These are phyloP conservation scores for Terfezia claveryi DNA, from an alignment of 495 filamentous ascomycete species.

Conservation along the genomic window DNA sequence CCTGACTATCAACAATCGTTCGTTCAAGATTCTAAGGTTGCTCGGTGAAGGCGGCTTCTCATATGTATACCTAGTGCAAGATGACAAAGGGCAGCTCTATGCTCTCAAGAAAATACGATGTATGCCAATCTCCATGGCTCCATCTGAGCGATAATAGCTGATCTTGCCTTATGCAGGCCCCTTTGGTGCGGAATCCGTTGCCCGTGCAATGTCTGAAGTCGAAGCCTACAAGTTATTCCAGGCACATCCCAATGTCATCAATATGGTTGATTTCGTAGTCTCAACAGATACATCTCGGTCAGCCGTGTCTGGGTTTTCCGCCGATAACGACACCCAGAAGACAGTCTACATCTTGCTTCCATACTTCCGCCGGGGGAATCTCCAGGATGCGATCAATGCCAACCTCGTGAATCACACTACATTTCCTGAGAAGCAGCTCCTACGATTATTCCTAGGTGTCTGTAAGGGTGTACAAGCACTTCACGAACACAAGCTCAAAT, in stretches of 20 bases:
- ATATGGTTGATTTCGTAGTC: conserved; percentile 64
- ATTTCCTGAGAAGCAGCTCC: conserved; percentile 72
- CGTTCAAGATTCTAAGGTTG: conserved; percentile 82
- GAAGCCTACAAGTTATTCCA: conserved; percentile 84
- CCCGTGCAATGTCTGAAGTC: conserved; percentile 84
- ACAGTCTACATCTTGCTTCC: conserved; percentile 92
- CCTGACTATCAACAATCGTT: conserved; percentile 81
- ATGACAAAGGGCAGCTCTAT: conserved; percentile 53
- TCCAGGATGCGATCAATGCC: conserved; percentile 95
- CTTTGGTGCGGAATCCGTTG: conserved; percentile 87
- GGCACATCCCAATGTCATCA: conserved; percentile 67
- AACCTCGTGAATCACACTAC: conserved; percentile 91
- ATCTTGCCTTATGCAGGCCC: conserved; percentile 25
- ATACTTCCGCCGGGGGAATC: conserved; percentile 82
- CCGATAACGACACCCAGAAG: conserved; percentile 26
- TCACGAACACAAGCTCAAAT: conserved; percentile 61
- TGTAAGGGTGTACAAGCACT: conserved; percentile 71
- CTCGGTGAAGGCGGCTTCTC: conserved; percentile 95
- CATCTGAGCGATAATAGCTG: neutral
- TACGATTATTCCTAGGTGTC: conserved; percentile 80
- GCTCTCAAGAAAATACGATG: conserved; percentile 96
- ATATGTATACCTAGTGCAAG: conserved; percentile 96
- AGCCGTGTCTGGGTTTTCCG: neutral
- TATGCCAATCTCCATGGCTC: neutral
- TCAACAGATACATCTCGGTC: conserved; percentile 27